These are phyloP conservation scores for Citrus cavaleriei DNA, from an alignment of 345 rosid genomes.

Conservation along the genomic window DNA sequence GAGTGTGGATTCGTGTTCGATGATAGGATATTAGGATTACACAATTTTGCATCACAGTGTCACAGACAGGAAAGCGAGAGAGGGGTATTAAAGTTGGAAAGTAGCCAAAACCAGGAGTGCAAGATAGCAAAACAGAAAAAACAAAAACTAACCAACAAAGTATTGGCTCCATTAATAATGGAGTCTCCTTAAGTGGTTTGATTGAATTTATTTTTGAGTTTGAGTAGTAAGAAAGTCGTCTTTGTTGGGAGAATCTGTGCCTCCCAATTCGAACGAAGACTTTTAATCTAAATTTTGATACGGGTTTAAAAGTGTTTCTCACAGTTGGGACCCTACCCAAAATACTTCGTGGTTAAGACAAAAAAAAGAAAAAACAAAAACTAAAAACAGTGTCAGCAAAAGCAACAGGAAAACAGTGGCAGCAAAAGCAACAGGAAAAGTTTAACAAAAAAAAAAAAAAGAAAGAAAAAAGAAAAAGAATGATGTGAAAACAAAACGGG, in stretches of 20 bases:
- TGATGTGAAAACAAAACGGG: slow-evolving; percentile 30
- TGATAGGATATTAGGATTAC: background rate
- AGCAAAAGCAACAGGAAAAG: slow-evolving; percentile 9
- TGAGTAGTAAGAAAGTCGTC: fast-evolving
- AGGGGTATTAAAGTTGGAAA: background rate
- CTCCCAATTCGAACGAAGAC: fast-evolving
- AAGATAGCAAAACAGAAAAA: background rate
- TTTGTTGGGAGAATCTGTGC: fast-evolving
- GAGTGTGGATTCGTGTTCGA: background rate
- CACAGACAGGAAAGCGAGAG: background rate
- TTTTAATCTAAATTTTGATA: no score
- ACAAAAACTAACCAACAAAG: background rate
- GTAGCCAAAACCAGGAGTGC: background rate
- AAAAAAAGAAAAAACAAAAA: background rate
- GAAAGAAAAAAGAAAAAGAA: background rate
- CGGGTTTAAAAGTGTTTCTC: fast-evolving
- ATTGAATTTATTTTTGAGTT: fast-evolving
- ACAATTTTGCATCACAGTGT: background rate
- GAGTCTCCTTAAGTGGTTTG: fast-evolving
- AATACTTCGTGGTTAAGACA: no score
- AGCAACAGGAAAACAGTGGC: slow-evolving; percentile 4
- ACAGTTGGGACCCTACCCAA: fast-evolving
- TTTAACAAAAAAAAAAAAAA: background rate
- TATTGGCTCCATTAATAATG: fast-evolving
- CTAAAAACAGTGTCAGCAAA: slow-evolving; percentile 11